Percentiles rank a stretch among this genome's conserved stretches.
Evolutionary conservation across 2,329 filamentous ascomycete species (phyloP).

Genomic region (Alternaria gansuensis): DNA sequence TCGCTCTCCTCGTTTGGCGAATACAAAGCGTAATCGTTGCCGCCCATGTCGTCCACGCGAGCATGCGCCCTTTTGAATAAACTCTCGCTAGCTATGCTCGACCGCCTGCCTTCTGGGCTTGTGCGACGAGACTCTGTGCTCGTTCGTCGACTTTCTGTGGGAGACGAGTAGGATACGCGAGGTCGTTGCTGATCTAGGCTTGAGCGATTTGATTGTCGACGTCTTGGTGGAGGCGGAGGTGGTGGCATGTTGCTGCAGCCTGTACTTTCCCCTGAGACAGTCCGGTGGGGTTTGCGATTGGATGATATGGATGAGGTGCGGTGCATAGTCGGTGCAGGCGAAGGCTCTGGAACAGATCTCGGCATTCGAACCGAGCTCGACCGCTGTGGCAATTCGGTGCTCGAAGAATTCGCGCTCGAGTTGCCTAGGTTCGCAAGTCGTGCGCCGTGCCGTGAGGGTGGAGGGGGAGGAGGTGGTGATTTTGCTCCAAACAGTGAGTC

Average conservation of each 20-base stretch:
- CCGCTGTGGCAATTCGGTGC: conserved; percentile 40
- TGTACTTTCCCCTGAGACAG: conserved; percentile 41
- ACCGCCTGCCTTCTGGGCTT: conserved; percentile 45
- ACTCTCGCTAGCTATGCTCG: conserved; percentile 47
- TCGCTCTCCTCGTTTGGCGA: conserved; percentile 42
- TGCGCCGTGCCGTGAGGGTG: conserved; percentile 46
- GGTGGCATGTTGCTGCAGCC: conserved; percentile 35
- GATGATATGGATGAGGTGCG: conserved; percentile 45
- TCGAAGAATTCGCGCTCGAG: conserved; percentile 43
- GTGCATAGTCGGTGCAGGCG: conserved; percentile 28
- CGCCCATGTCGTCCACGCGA: conserved; percentile 26
- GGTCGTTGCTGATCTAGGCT: conserved; percentile 47
- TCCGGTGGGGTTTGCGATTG: conserved; percentile 34
- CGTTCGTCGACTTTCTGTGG: conserved; percentile 40
- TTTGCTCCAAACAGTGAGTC: conserved; percentile 34
- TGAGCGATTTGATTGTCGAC: conserved; percentile 45
- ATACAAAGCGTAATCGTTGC: conserved; percentile 38
- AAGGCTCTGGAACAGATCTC: conserved; percentile 33
- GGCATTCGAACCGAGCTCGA: conserved; percentile 32
- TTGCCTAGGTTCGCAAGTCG: conserved; percentile 34
- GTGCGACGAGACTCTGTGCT: conserved; percentile 40
- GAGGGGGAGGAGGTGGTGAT: conserved; percentile 48
- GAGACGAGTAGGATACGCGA: conserved; percentile 22
- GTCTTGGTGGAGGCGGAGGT: conserved; percentile 47
- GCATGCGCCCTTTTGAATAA: conserved; percentile 42